Conservation (phyloP, 108 stramenopile species). For the Mediolabrus comicus region DNA sequence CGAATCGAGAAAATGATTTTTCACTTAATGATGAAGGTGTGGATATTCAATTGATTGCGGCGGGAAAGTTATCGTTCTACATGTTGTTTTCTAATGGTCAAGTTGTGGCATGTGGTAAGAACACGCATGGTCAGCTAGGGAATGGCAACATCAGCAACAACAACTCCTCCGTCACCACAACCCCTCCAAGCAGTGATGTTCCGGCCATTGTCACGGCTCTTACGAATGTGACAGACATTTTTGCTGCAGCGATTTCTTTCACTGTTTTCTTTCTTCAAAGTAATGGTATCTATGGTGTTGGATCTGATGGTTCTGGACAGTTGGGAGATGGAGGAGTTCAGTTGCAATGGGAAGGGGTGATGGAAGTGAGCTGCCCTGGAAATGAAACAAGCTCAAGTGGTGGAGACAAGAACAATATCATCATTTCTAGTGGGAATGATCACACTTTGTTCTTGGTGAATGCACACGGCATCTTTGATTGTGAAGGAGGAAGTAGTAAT, state of each 20-base stretch:
- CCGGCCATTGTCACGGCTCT: conserved; percentile 4
- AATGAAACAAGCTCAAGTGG: not conserved
- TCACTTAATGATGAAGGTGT: not conserved
- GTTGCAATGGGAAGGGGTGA: not conserved
- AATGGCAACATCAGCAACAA: not conserved
- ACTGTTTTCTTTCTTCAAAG: conserved; percentile 14
- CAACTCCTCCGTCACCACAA: not conserved
- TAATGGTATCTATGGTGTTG: conserved; percentile 19
- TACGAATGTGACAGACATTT: conserved; percentile 14
- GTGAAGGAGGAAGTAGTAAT: not conserved
- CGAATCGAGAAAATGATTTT: not conserved
- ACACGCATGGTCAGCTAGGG: conserved; percentile 35
- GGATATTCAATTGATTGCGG: not conserved
- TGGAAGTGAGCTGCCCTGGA: not conserved
- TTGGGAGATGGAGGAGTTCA: conserved; percentile 20
- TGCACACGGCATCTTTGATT: not conserved
- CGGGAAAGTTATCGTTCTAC: conserved; percentile 31
- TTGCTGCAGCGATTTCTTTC: conserved; percentile 18
- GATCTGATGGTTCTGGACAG: conserved; percentile 28
- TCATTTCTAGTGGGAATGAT: conserved; percentile 35
- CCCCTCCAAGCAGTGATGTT: conserved; percentile 25
- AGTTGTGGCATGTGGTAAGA: conserved; percentile 34
- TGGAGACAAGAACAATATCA: not conserved
- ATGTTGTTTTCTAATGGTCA: conserved; percentile 16
- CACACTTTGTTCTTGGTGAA: conserved; percentile 30